Base-by-base conservation (phyloP, 2,329 filamentous ascomycete species). In the Colletotrichum destructivum region DNA sequence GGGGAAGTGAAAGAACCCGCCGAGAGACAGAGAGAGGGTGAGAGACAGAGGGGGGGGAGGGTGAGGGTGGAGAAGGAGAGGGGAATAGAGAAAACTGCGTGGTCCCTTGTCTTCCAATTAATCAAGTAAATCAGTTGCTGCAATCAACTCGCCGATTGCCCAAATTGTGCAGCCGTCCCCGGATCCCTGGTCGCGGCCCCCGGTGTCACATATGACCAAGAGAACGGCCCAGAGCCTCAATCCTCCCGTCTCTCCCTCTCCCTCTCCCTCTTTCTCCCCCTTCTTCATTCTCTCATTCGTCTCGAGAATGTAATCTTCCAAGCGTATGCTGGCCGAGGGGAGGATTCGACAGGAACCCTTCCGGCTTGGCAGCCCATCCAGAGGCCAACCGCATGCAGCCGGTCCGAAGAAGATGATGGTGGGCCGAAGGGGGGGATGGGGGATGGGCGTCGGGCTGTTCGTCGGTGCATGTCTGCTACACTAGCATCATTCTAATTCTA, bases 401-500 rank as follows among this genome's bases (percentile, higher is more conserved):
- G 59, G 38, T 49, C 42, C 31, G 42, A 57, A 40, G 31, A 11
- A 9, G 31, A 35, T 35, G 31, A 9, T 35, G n/a, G 31, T 31
- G 18, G 44, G 59, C 49, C 31, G 31, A 46, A 7, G 16, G 15
- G 44, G 44, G 44, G 42, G 31, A 49, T 21, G 55, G 55, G 57
- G 16, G 16, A 60, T 46, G 42, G 57, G 42, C 26, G 23, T 60
- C 42, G 57, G 57, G 35, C 38, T 60, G 64, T 12, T 49, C n/a
- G 46, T 38, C 12, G 31, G 47, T 23, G 62, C 42, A 26, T 31
- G 51, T 65, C 64, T 62, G 64, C 49, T 54, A 67, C 65, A 67
- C 65, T 55, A 67, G 65, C 35, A 60, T 38, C 49, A 62, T 62
- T 67, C 65, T 62, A 49, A 67, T 40, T 67, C 49, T 67, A 62